phyloP scores from a whole-genome alignment of 2,329 filamentous ascomycete genomes.

The Penicillium sp. region DNA sequence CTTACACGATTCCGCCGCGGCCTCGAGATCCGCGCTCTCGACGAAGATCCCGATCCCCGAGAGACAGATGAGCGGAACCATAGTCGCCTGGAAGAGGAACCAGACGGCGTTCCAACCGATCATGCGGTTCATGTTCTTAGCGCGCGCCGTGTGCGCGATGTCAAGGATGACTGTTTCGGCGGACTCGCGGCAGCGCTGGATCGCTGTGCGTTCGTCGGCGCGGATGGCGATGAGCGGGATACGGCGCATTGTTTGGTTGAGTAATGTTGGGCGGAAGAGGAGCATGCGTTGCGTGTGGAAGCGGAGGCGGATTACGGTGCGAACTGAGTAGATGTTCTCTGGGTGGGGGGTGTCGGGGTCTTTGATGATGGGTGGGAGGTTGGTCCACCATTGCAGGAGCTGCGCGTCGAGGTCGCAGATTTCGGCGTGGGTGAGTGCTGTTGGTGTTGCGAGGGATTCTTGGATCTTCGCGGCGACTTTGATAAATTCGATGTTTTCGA shows the following conservation, averaged over 20 bases:
- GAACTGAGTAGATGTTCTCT: conserved; percentile 69
- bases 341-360: conserved; percentile 66
- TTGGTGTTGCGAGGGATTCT: conserved; percentile 70
- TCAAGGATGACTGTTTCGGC: conserved; percentile 72
- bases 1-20: neutral
- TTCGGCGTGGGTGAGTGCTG: conserved; percentile 66
- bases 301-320: conserved; percentile 78
- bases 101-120: conserved; percentile 78
- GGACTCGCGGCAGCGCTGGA: conserved; percentile 70
- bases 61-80: conserved; percentile 65
- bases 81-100: conserved; percentile 77
- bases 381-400: conserved; percentile 71
- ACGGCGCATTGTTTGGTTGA: conserved; percentile 62
- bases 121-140: conserved; percentile 67
- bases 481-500: conserved; percentile 77
- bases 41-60: neutral
- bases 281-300: conserved; percentile 77
- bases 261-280: conserved; percentile 71
- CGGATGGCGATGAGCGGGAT: conserved; percentile 53
- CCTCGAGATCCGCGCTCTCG: neutral
- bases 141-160: conserved; percentile 65
- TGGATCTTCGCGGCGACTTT: conserved; percentile 76
- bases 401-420: conserved; percentile 68
- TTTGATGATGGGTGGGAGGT: conserved; percentile 67
- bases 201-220: conserved; percentile 67